Percentiles rank a stretch among this genome's conserved stretches.
Evolutionary conservation across 768 basidiomycete species (phyloP).

Genomic region (Tylopilus intermedius): DNA sequence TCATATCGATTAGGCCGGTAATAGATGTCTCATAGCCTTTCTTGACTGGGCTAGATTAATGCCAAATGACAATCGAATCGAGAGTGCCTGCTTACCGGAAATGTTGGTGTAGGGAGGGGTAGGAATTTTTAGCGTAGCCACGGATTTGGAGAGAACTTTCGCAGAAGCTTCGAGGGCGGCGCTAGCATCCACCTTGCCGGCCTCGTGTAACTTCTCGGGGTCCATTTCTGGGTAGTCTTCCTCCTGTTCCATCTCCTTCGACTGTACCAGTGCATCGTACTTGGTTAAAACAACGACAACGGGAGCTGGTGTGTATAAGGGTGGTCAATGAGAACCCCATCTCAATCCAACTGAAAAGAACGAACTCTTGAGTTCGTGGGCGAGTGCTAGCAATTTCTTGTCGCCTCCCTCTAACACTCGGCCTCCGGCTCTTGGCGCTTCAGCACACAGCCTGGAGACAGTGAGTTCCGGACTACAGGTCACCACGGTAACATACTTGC

Average conservation of each 20-base stretch:
- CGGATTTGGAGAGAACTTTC: neutral
- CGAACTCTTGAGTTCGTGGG: neutral
- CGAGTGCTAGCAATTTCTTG: conserved; percentile 1
- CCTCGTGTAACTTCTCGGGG: neutral
- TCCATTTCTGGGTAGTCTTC: neutral
- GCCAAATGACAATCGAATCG: neutral
- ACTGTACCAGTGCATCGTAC: conserved; percentile 2
- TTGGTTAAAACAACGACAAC: conserved; percentile 8
- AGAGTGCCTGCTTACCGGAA: neutral
- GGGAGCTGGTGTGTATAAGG: neutral
- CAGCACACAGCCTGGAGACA: conserved; percentile 4
- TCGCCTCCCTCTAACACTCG: conserved; percentile 8
- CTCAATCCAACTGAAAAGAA: neutral
- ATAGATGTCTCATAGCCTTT: neutral
- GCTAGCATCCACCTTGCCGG: neutral
- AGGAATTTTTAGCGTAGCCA: neutral
- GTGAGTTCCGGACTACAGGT: too few relatives aligned
- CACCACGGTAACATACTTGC: too few relatives aligned
- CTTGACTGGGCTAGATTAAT: neutral
- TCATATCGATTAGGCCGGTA: neutral
- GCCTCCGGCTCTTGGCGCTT: conserved; percentile 5
- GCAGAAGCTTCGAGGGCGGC: neutral
- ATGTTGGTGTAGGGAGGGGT: neutral
- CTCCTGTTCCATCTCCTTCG: neutral
- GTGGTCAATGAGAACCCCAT: too few relatives aligned